Conservation (phyloP, 1,139 yeast species). For the Hanseniaspora gamundiae region DNA sequence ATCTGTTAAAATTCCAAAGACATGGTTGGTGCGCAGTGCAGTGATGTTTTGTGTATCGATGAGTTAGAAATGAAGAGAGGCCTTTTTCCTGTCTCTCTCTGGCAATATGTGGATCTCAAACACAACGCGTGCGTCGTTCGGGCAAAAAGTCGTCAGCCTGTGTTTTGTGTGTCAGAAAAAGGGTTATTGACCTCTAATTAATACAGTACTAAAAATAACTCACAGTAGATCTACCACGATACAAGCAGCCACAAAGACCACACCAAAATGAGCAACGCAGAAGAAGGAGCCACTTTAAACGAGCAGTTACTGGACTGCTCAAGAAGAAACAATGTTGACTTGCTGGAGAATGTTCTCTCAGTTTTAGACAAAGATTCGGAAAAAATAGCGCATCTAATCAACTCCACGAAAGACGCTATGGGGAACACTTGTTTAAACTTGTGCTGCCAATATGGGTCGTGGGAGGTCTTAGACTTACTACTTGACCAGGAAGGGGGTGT, state of each 20-base stretch:
- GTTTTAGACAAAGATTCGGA: conserved; percentile 34
- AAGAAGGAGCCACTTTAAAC: conserved; percentile 58
- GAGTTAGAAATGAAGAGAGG: neutral
- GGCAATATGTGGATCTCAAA: too few relatives aligned
- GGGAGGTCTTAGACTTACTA: conserved; percentile 73
- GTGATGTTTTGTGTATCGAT: neutral
- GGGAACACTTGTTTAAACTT: conserved; percentile 79
- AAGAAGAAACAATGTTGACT: conserved; percentile 76
- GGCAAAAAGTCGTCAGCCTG: neutral
- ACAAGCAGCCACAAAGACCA: neutral
- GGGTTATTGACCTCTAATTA: too few relatives aligned
- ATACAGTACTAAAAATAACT: too few relatives aligned
- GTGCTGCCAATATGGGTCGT: conserved; percentile 70
- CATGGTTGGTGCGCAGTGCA: too few relatives aligned
- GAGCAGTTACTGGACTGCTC: conserved; percentile 84
- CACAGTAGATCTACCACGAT: neutral
- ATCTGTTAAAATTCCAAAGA: conserved; percentile 11
- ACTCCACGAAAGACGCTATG: conserved; percentile 60
- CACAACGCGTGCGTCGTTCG: too few relatives aligned
- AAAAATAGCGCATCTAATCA: conserved; percentile 49
- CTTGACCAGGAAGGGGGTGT: conserved; percentile 77
- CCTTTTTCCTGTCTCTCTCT: too few relatives aligned
- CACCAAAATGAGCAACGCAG: neutral
- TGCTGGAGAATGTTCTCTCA: conserved; percentile 44
- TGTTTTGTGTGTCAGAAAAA: neutral